phyloP scores from a whole-genome alignment of 768 basidiomycete genomes.

The Boletellus emodensis region DNA sequence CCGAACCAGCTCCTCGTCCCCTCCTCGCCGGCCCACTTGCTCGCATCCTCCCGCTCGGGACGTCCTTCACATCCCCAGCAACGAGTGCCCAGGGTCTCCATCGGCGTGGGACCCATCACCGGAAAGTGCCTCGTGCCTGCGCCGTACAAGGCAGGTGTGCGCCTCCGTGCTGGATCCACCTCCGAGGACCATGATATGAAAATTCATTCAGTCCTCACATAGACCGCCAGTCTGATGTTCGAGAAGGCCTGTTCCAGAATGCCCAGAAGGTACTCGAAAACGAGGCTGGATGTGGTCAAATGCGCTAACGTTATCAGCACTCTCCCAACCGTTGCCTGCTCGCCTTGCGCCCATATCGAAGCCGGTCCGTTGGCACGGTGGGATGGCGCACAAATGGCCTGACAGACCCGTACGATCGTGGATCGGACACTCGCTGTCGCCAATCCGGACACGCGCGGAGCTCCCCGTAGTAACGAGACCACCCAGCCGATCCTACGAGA shows the following conservation, averaged over 20 bases:
- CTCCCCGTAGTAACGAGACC: not conserved
- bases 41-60: not conserved
- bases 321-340: too few relatives aligned
- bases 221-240: not conserved
- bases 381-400: not conserved
- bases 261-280: slow-evolving; percentile 7
- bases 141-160: slow-evolving; percentile 9
- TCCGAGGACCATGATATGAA: slow-evolving; percentile 31
- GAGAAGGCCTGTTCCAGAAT: slow-evolving; percentile 15
- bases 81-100: slow-evolving; percentile 23
- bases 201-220: not conserved
- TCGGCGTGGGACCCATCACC: slow-evolving; percentile 26
- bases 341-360: not conserved
- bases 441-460: slow-evolving; percentile 1
- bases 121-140: slow-evolving; percentile 30
- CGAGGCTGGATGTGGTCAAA: not conserved
- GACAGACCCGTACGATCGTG: not conserved
- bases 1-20: too few relatives aligned
- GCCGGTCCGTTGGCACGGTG: not conserved
- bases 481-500: too few relatives aligned
- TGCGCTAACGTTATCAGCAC: not conserved
- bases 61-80: not conserved
- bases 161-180: slow-evolving; percentile 2
- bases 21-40: not conserved
- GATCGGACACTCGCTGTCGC: slow-evolving; percentile 2